Conservation (phyloP, 2,329 filamentous ascomycete genomes). For the Tolypocladium album region DNA sequence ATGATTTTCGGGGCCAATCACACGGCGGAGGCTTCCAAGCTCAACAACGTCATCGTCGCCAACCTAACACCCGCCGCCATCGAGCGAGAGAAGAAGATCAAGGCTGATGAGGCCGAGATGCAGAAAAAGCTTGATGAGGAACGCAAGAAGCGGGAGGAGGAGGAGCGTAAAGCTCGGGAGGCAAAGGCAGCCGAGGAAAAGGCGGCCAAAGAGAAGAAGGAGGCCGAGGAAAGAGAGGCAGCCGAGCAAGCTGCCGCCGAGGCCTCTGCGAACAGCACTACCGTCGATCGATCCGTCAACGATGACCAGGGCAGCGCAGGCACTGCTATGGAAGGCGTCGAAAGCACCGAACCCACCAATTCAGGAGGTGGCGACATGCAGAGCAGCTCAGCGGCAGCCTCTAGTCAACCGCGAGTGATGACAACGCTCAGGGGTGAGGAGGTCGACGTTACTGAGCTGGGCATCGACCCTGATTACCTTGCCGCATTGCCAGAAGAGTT, state of each 20-base stretch:
- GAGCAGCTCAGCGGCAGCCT: conserved; percentile 1
- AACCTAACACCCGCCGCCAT: conserved; percentile 75
- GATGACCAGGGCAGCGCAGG: conserved; percentile 10
- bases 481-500: conserved; percentile 97
- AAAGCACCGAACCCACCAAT: conserved; percentile 33
- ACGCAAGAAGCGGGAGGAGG: conserved; percentile 50
- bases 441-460: conserved; percentile 86
- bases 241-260: conserved; percentile 46
- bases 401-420: conserved; percentile 47
- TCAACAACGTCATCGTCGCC: conserved; percentile 60
- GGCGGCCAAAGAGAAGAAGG: conserved; percentile 53
- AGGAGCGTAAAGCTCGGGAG: conserved; percentile 55
- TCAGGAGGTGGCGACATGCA: conserved; percentile 18
- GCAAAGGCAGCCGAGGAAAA: conserved; percentile 63
- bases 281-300: conserved; percentile 1
- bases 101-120: conserved; percentile 45
- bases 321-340: conserved; percentile 68
- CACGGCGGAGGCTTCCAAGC: conserved; percentile 53
- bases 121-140: conserved; percentile 43
- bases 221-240: conserved; percentile 59
- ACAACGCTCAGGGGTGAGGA: conserved; percentile 79
- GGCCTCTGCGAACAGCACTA: conserved; percentile 30
- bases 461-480: conserved; percentile 89
- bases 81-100: conserved; percentile 63
- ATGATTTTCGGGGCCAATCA: conserved; percentile 67